Conservation (phyloP, 306 rosid species). For the Fragaria iinumae region DNA sequence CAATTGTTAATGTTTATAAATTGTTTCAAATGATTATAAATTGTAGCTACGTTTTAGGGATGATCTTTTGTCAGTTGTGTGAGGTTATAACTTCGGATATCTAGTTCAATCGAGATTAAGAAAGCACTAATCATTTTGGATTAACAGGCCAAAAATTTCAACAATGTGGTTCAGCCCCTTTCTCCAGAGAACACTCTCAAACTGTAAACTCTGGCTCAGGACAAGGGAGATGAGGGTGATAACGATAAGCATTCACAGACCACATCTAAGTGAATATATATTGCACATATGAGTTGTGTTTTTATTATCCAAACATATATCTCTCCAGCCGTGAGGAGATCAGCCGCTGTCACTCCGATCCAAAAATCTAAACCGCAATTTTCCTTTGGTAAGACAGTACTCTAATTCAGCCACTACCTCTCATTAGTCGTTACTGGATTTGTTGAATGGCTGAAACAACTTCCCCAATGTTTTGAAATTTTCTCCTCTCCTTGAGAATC, state of each 20-base stretch:
- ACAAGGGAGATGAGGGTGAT: background rate
- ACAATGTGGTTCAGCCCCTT: background rate
- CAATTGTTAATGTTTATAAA: no score
- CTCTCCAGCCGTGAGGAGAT: no score
- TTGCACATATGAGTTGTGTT: background rate
- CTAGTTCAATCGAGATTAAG: no score
- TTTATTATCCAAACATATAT: background rate
- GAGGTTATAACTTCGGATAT: no score
- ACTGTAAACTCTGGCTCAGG: background rate
- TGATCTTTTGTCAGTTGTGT: no score
- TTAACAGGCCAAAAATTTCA: background rate
- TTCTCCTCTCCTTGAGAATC: conserved; percentile 73
- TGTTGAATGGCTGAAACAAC: conserved; percentile 56
- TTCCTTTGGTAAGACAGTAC: no score
- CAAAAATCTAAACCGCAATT: no score
- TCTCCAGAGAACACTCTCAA: background rate
- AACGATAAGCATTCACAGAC: background rate
- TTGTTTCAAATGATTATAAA: no score
- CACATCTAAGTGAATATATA: background rate
- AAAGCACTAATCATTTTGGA: no score
- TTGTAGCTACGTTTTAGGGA: no score
- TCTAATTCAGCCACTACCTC: no score
- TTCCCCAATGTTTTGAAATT: conserved; percentile 49
- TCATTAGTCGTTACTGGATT: conserved; percentile 22
- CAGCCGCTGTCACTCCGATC: no score